These are phyloP conservation scores for Pseudofabraea citricarpa DNA, from an alignment of 2,329 filamentous ascomycete species.

Conservation along the genomic window DNA sequence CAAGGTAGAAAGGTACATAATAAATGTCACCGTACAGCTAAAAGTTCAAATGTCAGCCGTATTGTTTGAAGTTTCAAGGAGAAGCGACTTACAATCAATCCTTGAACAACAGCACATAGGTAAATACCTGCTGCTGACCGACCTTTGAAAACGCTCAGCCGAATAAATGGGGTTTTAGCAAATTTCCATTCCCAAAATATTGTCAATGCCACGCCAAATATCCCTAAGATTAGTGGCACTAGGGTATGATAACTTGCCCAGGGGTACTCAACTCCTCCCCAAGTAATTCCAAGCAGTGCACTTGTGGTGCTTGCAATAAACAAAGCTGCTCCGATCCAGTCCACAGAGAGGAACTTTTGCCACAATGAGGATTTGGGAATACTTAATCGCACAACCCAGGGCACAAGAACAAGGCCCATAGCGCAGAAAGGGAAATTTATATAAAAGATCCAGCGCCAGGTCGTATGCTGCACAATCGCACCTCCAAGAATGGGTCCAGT, in stretches of 20 bases:
- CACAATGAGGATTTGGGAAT: neutral
- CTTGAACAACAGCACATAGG: slow-evolving; percentile 45
- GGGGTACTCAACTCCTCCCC: slow-evolving; percentile 55
- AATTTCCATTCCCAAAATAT: slow-evolving; percentile 40
- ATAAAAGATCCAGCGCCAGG: slow-evolving; percentile 21
- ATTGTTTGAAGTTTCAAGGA: slow-evolving; percentile 15
- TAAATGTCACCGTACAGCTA: slow-evolving; percentile 35
- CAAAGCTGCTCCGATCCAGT: slow-evolving; percentile 55
- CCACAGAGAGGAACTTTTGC: slow-evolving; percentile 30
- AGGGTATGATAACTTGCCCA: slow-evolving; percentile 58
- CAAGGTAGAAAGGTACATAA: slow-evolving; percentile 44
- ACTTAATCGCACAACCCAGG: neutral
- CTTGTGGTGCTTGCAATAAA: slow-evolving; percentile 55
- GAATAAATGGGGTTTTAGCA: slow-evolving; percentile 23
- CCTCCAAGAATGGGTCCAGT: slow-evolving; percentile 34
- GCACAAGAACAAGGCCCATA: neutral
- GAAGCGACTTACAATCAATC: slow-evolving; percentile 39
- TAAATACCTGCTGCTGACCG: slow-evolving; percentile 43
- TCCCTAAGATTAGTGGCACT: slow-evolving; percentile 51
- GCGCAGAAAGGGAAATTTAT: slow-evolving; percentile 10
- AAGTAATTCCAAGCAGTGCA: slow-evolving; percentile 55
- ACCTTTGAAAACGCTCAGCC: slow-evolving; percentile 32
- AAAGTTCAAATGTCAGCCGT: neutral
- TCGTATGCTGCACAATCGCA: slow-evolving; percentile 32
- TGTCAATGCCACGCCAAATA: slow-evolving; percentile 42